Evolutionary conservation across 495 filamentous ascomycete species (phyloP).

Genomic region (Aspergillus affinis): DNA sequence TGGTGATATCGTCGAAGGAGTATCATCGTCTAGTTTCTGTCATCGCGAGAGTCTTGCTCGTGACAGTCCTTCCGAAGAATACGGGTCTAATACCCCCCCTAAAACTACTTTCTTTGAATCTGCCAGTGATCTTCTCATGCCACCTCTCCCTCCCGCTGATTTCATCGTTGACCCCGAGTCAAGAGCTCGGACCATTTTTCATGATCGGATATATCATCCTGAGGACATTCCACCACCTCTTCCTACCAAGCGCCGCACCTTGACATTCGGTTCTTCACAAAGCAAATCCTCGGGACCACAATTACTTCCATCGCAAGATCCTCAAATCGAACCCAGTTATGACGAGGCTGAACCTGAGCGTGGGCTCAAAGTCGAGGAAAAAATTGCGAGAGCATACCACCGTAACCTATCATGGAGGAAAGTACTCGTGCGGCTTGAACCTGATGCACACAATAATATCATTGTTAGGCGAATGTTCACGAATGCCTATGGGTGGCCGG

Average conservation of each 20-base stretch:
- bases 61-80: conserved; percentile 46
- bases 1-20: conserved; percentile 36
- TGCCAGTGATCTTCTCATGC: conserved; percentile 86
- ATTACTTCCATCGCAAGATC: conserved; percentile 14
- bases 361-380: conserved; percentile 89
- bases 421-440: conserved; percentile 90
- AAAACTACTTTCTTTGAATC: conserved; percentile 93
- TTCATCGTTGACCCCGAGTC: conserved; percentile 80
- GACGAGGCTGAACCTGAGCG: conserved; percentile 30
- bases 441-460: conserved; percentile 98
- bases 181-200: conserved; percentile 91
- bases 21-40: conserved; percentile 17
- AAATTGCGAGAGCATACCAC: conserved; percentile 95
- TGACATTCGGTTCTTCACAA: conserved; percentile 42
- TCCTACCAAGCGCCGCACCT: conserved; percentile 55
- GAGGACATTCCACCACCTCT: conserved; percentile 87
- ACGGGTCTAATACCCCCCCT: conserved; percentile 66
- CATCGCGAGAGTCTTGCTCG: conserved; percentile 33
- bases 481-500: conserved; percentile 97
- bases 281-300: conserved; percentile 32
- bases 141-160: conserved; percentile 74
- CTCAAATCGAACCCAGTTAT: conserved; percentile 14
- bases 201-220: conserved; percentile 92
- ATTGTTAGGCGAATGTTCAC: conserved; percentile 93
- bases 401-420: conserved; percentile 89